Base-by-base conservation (phyloP, 306 rosid species). In the Fragaria vesca region DNA sequence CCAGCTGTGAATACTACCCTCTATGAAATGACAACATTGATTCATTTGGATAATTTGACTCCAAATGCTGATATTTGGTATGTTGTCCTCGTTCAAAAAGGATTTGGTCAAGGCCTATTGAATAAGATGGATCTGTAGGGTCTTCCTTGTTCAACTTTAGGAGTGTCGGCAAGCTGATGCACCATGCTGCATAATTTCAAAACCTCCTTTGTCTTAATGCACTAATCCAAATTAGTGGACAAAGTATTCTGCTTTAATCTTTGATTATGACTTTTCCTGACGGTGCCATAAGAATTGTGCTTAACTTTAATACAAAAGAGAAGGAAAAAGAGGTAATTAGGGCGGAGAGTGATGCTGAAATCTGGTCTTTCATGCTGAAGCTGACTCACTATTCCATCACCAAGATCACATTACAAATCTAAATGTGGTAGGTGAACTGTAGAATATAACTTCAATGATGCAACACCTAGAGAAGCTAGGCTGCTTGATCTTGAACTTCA, bases 81-180 rank as follows among this genome's bases (percentile, higher is more conserved):
- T 51, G 63, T 78, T 73, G 51, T 62, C 5, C n/a, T 16, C 5
- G 2, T 36, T 26, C 9, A 26, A 13, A 40, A 40, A 70, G 61
- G 55, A 62, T 7, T 28, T 62, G 42, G 72, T 46, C 69, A 73
- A 43, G 62, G 16, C 79, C 70, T 51, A 28, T 63, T 36, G 79
- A 71, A 68, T 28, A 28, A 42, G 26, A 47, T n/a, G 70, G 28
- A 55, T 66, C 51, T 73, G 80, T 72, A 77, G 88, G 83, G 85
- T 66, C 84, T 46, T 75, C 69, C 16, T 76, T 70, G 73, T 78
- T 57, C 62, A 47, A 69, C 36, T 58, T 69, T 51, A 51, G 6
- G 71, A 78, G 87, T 78, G 92, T 88, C 92, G 86, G 92, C 91
- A 84, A 66, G 66, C 66, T 72, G 55, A 61, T 8, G 65, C 69